A percentile compares a stretch with the other conserved stretches of the same genome.
These are phyloP conservation scores for Syncephalastrum racemosum DNA, from an alignment of 371 early-diverging fungal species.

Conservation along the genomic window DNA sequence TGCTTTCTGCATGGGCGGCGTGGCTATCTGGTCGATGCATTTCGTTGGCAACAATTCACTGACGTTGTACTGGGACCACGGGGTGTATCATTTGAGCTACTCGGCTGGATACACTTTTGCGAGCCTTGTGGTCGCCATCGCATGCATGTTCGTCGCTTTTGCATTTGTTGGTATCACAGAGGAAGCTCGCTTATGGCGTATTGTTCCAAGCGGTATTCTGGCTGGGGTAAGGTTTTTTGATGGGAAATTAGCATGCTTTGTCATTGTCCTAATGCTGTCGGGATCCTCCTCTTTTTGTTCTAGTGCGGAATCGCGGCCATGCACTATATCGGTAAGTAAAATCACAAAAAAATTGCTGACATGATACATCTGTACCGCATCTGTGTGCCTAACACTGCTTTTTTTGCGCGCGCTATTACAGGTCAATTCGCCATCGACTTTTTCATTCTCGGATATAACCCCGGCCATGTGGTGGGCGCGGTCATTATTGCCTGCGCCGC, in stretches of 20 bases:
- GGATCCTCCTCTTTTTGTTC: neutral
- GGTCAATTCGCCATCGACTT: conserved; percentile 47
- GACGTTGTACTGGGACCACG: conserved; percentile 18
- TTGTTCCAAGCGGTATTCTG: conserved; percentile 37
- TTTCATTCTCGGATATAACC: conserved; percentile 26
- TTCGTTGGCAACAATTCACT: conserved; percentile 48
- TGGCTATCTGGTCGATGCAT: conserved; percentile 53
- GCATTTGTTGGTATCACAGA: conserved; percentile 42
- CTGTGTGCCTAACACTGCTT: no score
- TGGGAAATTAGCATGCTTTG: neutral
- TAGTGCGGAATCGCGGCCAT: conserved; percentile 41
- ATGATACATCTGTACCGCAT: no score
- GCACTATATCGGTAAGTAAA: conserved; percentile 45
- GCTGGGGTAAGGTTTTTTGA: conserved; percentile 37
- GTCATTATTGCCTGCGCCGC: conserved; percentile 35
- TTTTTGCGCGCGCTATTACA: conserved; percentile 6
- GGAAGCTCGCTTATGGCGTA: conserved; percentile 31
- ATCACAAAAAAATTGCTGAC: no score
- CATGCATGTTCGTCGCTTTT: conserved; percentile 44
- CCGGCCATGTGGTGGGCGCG: conserved; percentile 29
- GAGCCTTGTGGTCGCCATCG: conserved; percentile 38
- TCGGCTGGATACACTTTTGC: conserved; percentile 41
- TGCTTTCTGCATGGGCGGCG: conserved; percentile 44
- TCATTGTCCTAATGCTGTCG: conserved; percentile 2
- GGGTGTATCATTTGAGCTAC: conserved; percentile 30